Percentiles rank a stretch among this genome's conserved stretches.
These are phyloP conservation scores for Caloboletus firmus DNA, from an alignment of 1,284 basidiomycete species.

Conservation along the genomic window DNA sequence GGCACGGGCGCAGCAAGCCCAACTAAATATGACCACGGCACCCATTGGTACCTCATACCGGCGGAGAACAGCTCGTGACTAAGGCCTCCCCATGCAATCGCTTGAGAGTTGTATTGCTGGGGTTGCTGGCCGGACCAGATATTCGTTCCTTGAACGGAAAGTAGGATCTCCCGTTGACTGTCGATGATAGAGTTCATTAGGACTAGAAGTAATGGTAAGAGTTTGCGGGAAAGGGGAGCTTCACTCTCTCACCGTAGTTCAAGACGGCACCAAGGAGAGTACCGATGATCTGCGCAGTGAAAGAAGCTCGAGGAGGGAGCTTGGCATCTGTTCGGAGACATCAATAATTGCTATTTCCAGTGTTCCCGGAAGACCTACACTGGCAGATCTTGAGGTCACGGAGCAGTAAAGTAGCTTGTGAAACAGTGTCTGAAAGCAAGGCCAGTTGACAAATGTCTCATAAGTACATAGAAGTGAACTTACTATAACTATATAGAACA, in stretches of 20 bases:
- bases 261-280: slow-evolving; percentile 49
- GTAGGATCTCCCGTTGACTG: slow-evolving; percentile 50
- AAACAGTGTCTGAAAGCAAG: slow-evolving; percentile 38
- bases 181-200: slow-evolving; percentile 63
- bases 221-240: not conserved
- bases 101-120: slow-evolving; percentile 60
- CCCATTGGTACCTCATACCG: slow-evolving; percentile 56
- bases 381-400: slow-evolving; percentile 63
- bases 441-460: not conserved
- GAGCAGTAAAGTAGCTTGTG: slow-evolving; percentile 46
- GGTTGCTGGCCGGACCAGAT: slow-evolving; percentile 63
- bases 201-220: slow-evolving; percentile 15
- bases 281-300: slow-evolving; percentile 58
- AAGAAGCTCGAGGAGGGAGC: slow-evolving; percentile 64
- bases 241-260: slow-evolving; percentile 47
- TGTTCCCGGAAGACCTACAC: slow-evolving; percentile 32
- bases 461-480: not conserved
- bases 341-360: slow-evolving; percentile 4
- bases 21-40: slow-evolving; percentile 55
- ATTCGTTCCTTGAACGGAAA: slow-evolving; percentile 50
- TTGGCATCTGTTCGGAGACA: slow-evolving; percentile 49
- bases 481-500: slow-evolving; percentile 53
- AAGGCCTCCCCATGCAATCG: slow-evolving; percentile 67
- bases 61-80: slow-evolving; percentile 56
- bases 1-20: slow-evolving; percentile 54